Evolutionary conservation across 1,139 yeast genomes (phyloP), one percentile per base, ranked within the genome.

Genomic region (Candida sp.): DNA sequence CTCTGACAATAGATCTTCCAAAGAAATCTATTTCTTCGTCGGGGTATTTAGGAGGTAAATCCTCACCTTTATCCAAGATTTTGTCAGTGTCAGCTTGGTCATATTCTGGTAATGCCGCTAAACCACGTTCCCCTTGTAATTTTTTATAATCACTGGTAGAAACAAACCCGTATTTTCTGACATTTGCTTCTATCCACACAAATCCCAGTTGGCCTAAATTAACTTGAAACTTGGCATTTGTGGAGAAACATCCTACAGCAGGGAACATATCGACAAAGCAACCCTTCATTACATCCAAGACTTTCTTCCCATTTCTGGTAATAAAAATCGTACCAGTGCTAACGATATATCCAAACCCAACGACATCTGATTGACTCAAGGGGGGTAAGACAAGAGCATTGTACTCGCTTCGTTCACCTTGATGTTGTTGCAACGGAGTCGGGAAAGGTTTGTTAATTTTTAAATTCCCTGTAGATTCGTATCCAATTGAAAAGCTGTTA

Each of bases 121-220:
- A 54, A 1, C 88, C 68, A 55, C 78, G 49, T 50, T 77, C 68
- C 43, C 78, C 72, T 47, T 64, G 58, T 12, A 72, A 55, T 44
- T 68, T 73, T 25, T 71, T 62, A 45, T 58, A 65, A 45, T 70
- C 76, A 39, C 87, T 85, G 12, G 74, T 70, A 12, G 81, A 75
- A 23, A 96, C 96, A 53, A 93, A 85, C 3, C 97, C 97, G 75
- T 95, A 88, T 61, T 90, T 91, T 54, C 89, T 78, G 27, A 89
- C 96, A 61, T 93, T 91, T 5, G 97, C 98, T 63, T 93, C 98
- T 46, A 93, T 88, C 72, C 87, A 91, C 2, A 93, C 97, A 66
- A 82, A 93, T 1, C 98, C 99, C 40, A 83, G 68, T 58, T 90
- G 97, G 1, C 99, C 99, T 45, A 93, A 67, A 60, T 93, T 93